Evolutionary conservation across 192 early-diverging fungal genomes (phyloP).

Genomic region (Radiomyces spectabilis): DNA sequence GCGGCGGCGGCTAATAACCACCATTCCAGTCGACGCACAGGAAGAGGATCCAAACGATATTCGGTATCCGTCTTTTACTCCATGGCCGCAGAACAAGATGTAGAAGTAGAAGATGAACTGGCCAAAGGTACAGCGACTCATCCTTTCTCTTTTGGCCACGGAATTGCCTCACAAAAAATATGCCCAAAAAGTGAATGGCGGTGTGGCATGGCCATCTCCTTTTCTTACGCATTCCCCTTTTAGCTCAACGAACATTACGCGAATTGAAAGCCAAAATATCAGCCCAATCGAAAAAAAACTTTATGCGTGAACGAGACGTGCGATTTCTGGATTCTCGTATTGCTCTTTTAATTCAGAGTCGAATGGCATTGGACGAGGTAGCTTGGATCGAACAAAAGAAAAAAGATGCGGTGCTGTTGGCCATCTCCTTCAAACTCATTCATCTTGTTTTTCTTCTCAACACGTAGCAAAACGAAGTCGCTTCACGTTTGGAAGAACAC

Average conservation of each 20-base stretch:
- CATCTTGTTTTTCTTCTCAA: neutral
- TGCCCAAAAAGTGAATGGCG: neutral
- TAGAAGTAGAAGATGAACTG: slow-evolving; percentile 89
- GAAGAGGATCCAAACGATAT: slow-evolving; percentile 60
- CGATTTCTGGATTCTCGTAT: slow-evolving; percentile 88
- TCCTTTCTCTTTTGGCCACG: too few species aligned
- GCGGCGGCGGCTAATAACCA: slow-evolving; percentile 26
- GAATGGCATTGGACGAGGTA: slow-evolving; percentile 88
- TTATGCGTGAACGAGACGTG: slow-evolving; percentile 87
- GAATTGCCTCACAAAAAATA: too few species aligned
- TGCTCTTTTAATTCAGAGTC: slow-evolving; percentile 86
- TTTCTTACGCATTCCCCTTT: slow-evolving; percentile 3
- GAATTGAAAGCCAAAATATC: slow-evolving; percentile 87
- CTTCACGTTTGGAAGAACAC: slow-evolving; percentile 60
- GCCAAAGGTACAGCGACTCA: slow-evolving; percentile 79
- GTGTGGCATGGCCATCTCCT: neutral
- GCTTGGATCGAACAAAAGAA: neutral
- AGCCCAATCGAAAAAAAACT: slow-evolving; percentile 92
- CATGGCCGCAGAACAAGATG: slow-evolving; percentile 86
- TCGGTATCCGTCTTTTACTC: slow-evolving; percentile 67
- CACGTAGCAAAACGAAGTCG: slow-evolving; percentile 66
- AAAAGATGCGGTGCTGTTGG: neutral
- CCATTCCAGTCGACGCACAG: slow-evolving; percentile 22
- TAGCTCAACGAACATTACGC: slow-evolving; percentile 76
- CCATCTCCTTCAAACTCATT: neutral